Evolutionary conservation across 306 rosid genomes (phyloP).

Genomic region (Arachis stenosperma): DNA sequence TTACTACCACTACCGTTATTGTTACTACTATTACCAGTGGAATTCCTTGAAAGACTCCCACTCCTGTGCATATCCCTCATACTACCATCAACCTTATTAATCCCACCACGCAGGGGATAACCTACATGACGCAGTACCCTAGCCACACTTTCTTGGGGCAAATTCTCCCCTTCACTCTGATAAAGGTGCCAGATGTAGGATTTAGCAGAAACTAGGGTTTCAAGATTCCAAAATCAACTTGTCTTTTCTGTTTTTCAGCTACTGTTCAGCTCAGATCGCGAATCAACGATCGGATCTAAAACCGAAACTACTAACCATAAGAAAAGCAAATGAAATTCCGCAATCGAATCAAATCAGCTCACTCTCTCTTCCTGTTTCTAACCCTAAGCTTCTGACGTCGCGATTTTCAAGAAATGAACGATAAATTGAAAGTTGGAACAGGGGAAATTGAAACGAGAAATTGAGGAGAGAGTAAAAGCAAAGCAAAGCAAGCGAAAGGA

Average conservation of each 20-base stretch:
- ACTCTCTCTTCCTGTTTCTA: background rate
- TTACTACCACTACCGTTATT: slow-evolving; percentile 29
- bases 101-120: slow-evolving; percentile 23
- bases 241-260: background rate
- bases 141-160: slow-evolving; percentile 48
- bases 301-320: background rate
- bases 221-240: slow-evolving; percentile 8
- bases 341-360: slow-evolving; percentile 27
- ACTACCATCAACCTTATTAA: slow-evolving; percentile 30
- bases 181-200: background rate
- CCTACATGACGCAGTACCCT: slow-evolving; percentile 35
- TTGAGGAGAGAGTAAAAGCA: slow-evolving; percentile 21
- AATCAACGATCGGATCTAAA: slow-evolving; percentile 38
- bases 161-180: slow-evolving; percentile 20
- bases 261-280: slow-evolving; percentile 44
- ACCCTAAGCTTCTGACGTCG: background rate
- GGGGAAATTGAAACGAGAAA: slow-evolving; percentile 21
- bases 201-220: slow-evolving; percentile 36
- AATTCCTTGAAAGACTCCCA: slow-evolving; percentile 70
- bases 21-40: slow-evolving; percentile 49
- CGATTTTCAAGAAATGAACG: background rate
- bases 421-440: slow-evolving; percentile 33
- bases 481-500: background rate
- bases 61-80: slow-evolving; percentile 71
- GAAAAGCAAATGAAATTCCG: background rate